Conservation (phyloP, 305 asterid species). For the Petunia hybrid region DNA sequence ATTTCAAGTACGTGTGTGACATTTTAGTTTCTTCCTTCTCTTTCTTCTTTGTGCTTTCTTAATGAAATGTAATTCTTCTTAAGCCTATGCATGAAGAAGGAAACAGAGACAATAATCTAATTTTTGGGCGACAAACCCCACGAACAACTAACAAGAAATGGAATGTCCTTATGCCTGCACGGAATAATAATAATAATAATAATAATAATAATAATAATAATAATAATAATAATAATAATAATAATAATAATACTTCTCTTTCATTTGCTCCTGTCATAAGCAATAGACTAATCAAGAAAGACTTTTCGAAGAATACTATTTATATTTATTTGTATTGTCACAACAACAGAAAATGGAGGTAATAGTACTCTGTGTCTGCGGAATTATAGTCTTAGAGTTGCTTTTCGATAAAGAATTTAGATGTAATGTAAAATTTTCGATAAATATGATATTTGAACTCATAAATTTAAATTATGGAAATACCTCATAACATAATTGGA, state of each 20-base stretch:
- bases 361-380: background rate
- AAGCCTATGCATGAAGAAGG: background rate
- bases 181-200: background rate
- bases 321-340: background rate
- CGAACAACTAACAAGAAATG: background rate
- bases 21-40: background rate
- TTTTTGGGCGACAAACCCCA: constrained; percentile 32
- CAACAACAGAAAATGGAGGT: background rate
- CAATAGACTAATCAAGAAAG: background rate
- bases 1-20: constrained; percentile 44
- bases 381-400: background rate
- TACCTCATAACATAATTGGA: too few relatives aligned
- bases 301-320: background rate
- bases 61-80: background rate
- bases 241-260: background rate
- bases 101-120: background rate
- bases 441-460: too few relatives aligned
- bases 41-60: background rate
- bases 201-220: too few relatives aligned
- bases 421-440: too few relatives aligned
- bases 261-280: background rate
- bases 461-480: too few relatives aligned
- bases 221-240: too few relatives aligned
- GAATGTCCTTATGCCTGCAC: constrained; percentile 17
- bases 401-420: too few relatives aligned